These are phyloP conservation scores for Eragrostis tef DNA, from an alignment of 202 grass and related monocot genomes.

Conservation along the genomic window DNA sequence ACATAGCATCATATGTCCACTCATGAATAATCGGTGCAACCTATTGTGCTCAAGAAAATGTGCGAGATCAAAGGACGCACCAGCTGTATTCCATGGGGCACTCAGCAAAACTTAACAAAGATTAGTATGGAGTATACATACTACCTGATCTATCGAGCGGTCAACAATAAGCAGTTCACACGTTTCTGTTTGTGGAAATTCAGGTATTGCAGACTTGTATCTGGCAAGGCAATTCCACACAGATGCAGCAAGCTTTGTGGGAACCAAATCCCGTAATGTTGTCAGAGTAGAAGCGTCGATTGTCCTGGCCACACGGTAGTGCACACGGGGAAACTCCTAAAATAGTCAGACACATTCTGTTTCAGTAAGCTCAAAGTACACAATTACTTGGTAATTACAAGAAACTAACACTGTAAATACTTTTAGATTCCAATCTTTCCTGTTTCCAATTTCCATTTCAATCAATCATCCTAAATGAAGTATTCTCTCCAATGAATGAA, in stretches of 20 bases:
- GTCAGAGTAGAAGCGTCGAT: constrained; percentile 65
- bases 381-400: constrained; percentile 9
- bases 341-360: constrained; percentile 25
- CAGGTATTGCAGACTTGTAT: constrained; percentile 66
- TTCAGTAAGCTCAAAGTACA: background rate
- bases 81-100: constrained; percentile 14
- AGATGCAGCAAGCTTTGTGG: constrained; percentile 75
- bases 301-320: constrained; percentile 69
- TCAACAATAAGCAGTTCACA: constrained; percentile 91
- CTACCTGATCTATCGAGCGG: constrained; percentile 81
- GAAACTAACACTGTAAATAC: background rate
- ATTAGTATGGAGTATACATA: background rate
- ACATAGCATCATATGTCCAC: constrained; percentile 94
- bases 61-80: constrained; percentile 34
- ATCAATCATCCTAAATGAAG: background rate
- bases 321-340: constrained; percentile 86
- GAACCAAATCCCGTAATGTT: constrained; percentile 61
- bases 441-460: background rate
- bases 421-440: background rate
- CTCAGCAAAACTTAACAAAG: background rate
- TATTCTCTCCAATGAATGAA: background rate
- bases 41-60: constrained; percentile 47
- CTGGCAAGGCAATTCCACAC: constrained; percentile 71
- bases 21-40: constrained; percentile 89
- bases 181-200: constrained; percentile 79